Percentiles rank a stretch among this genome's conserved stretches.
These are phyloP conservation scores for Candolleomyces efflorescens DNA, from an alignment of 768 basidiomycete genomes.

Conservation along the genomic window DNA sequence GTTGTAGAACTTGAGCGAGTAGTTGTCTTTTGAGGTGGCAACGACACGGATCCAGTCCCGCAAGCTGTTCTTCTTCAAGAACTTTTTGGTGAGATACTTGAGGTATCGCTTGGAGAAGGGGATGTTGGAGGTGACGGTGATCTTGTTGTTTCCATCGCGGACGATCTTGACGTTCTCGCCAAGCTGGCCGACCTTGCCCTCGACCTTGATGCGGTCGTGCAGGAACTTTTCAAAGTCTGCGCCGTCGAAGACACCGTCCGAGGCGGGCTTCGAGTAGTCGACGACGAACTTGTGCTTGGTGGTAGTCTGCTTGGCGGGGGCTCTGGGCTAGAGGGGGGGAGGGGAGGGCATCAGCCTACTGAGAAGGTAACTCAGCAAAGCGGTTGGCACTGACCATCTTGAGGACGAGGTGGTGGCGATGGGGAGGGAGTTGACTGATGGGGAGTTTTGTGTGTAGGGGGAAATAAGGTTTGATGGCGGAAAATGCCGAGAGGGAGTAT, in stretches of 20 bases:
- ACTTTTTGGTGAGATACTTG: conserved; percentile 99
- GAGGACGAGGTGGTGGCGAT: conserved; percentile 17
- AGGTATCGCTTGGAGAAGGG: conserved; percentile 96
- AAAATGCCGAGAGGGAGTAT: conserved; percentile 2
- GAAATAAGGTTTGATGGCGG: conserved; percentile 30
- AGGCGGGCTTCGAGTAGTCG: conserved; percentile 77
- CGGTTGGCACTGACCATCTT: conserved; percentile 76
- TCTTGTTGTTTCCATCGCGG: conserved; percentile 80
- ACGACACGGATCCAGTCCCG: conserved; percentile 99
- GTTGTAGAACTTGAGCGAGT: conserved; percentile 94
- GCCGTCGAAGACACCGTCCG: conserved; percentile 54
- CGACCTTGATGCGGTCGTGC: conserved; percentile 92
- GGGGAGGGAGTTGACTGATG: conserved; percentile 23
- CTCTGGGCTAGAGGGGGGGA: conserved; percentile 48
- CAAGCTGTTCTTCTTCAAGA: conserved; percentile 95
- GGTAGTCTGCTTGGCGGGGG: conserved; percentile 47
- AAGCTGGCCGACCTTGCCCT: conserved; percentile 87
- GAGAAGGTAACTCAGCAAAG: conserved; percentile 92
- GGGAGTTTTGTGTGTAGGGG: conserved; percentile 51
- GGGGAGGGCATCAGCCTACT: conserved; percentile 70
- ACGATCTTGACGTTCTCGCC: conserved; percentile 85
- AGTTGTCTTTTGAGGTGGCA: conserved; percentile 88
- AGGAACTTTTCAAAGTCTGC: conserved; percentile 80
- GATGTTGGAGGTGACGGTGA: conserved; percentile 81
- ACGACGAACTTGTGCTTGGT: conserved; percentile 70